A percentile compares a stretch with the other conserved stretches of the same genome.
Evolutionary conservation across 2,329 filamentous ascomycete species (phyloP).

Genomic region (Colletotrichum tabaci): DNA sequence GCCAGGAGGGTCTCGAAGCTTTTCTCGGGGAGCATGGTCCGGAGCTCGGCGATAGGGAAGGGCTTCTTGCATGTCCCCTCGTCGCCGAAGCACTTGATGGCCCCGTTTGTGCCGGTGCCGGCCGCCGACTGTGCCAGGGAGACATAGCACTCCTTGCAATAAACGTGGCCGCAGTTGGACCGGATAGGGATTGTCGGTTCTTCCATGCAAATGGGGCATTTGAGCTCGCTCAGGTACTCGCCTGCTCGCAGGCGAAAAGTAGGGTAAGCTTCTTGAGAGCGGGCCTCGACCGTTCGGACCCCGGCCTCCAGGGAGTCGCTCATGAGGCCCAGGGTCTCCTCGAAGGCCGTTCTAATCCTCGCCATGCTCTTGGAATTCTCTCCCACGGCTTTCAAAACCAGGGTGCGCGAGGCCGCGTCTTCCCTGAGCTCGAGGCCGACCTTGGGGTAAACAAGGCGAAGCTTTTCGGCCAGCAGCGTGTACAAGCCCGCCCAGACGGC

Average conservation of each 20-base stretch:
- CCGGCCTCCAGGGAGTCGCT: too few species aligned
- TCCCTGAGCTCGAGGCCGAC: too few species aligned
- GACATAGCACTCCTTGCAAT: not conserved
- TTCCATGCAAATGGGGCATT: not conserved
- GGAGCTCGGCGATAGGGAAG: not conserved
- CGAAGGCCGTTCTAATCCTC: too few species aligned
- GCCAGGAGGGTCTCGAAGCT: not conserved
- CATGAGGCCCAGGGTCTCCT: too few species aligned
- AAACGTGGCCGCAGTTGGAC: conserved; percentile 7
- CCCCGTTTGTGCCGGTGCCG: not conserved
- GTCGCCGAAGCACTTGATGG: not conserved
- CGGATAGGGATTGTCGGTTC: not conserved
- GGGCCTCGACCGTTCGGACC: too few species aligned
- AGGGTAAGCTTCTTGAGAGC: not conserved
- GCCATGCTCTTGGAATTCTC: too few species aligned
- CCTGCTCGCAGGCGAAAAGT: not conserved
- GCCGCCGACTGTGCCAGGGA: not conserved
- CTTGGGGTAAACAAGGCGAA: too few species aligned
- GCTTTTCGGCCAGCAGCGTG: too few species aligned
- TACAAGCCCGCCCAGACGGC: not conserved
- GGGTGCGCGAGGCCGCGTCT: too few species aligned
- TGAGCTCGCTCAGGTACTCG: not conserved
- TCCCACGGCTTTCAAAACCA: not conserved
- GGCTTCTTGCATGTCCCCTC: not conserved
- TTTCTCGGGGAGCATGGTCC: accelerated